Base-by-base conservation (phyloP, 2,329 filamentous ascomycete genomes). In the Capronia epimyces region DNA sequence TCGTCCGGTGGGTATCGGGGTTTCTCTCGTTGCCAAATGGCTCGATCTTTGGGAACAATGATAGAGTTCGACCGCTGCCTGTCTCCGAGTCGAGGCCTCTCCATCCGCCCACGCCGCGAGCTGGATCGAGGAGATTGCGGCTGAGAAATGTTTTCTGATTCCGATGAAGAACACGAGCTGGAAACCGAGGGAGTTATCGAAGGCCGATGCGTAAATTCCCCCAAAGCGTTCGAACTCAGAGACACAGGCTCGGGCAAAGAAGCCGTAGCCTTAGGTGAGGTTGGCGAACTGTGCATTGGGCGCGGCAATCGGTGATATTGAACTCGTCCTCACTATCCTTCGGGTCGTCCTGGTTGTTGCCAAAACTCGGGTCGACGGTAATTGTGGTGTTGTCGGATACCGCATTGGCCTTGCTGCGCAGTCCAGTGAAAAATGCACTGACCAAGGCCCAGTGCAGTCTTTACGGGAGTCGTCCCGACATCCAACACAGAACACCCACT, bases 1-100 rank as follows among this genome's bases (percentile, higher is more conserved):
- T 96, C 90, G 66, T 89, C 86, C 20, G 89, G 86, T 21, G 89
- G 88, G 61, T 89, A 87, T 57, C 87, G 79, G 56, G 86, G 80
- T 57, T 88, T 83, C 55, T 84, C 73, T 29, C 87, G 80, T 59
- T 87, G 85, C 54, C 88, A 81, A 52, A 84, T 81, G 16, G 80
- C 81, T 62, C 79, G 86, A 64, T 91, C 86, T 60, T 87, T 81
- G 29, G 86, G 84, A 32, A 94, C 85, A 57, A 90, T 86, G 58
- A 93, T 84, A 42, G 88, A 89, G 50, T 86, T 86, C 66, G 86
- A 91, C 61, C 84, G 87, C 69, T 89, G 88, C 43, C 87, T 79
- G 61, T 80, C 86, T 15, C 81, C 81, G 53, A 91, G 73, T 49
- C 80, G 78, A 22, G 87, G 87, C 29, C 87, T 80, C 56, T 75